Base-by-base conservation (phyloP, 192 early-diverging fungal species). In the Lobosporangium transversale region DNA sequence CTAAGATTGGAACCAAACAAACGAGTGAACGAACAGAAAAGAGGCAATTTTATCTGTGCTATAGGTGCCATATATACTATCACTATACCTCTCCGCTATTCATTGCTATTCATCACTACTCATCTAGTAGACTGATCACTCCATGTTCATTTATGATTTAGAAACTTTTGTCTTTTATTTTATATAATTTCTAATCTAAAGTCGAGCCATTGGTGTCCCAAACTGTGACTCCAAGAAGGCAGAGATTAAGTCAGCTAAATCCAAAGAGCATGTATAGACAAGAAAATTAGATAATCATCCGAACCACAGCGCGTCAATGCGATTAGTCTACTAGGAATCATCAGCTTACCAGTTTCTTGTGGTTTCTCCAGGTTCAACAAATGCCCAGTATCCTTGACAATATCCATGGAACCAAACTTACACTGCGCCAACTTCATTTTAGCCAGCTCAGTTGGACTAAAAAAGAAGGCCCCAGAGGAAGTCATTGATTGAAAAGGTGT, bases 351-450 rank as follows among this genome's bases (percentile, higher is more conserved):
- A 21, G 70, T 64, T 14, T 66, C 20, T 26, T 79, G 62, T 20
- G 80, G 80, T 17, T 81, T 70, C 54, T 84, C 83, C 43, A 79
- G 60, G 32, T 66, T 70, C 20, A 81, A 26, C 67, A 84, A 73
- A 27, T 84, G 83, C 21, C 70, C 70, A 26, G 61, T 36, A 2
- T 70, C 78, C 32, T 79, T 66, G 30, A 84, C 49, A 29, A 62
- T 29, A 1, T 66, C 56, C 3, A 71, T 35, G 12, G 63, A 58
- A 1, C 67, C 68, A 45, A 64, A 57, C 20, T 58, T 53, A 31
- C 63, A 71, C 12, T 53, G 31, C 0, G 32, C 56, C 0, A 62
- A 43, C 24, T 66, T 65, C 35, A 62, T 66, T 14, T 40, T 36
- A n/a, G 68, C 54, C 20, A 66, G 27, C 20, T 80, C 78, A 8